Evolutionary conservation across 2,329 filamentous ascomycete species (phyloP), one percentile per base, ranked within the genome.

Genomic region (Hysterium pulicare): DNA sequence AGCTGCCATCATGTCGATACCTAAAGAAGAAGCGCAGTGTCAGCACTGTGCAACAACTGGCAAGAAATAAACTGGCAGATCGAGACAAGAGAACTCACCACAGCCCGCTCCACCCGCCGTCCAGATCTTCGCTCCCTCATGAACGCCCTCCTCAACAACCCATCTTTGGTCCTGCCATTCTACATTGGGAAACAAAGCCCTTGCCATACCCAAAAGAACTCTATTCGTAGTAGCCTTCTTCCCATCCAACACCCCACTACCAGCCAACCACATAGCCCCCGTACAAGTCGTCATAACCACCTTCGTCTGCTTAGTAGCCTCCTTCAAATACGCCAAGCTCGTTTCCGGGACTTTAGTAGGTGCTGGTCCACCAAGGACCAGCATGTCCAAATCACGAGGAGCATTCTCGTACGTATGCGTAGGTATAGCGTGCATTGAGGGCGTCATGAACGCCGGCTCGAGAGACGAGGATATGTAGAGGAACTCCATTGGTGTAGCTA

Each of bases 311-410:
- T 45, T 36, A 36, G 54, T 66, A 3, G 66, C 68, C 47, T 71
- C 65, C 15, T 53, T 49, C 43, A 72, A 50, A 46, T 68, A 70
- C 23, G 44, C 49, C 21, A 66, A 50, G 19, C 67, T 69, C 10
- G 50, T 52, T 6, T 62, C 55, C 1, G 63, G 58, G 3, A 66
- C 62, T 4, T 54, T 55, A 4, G 21, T 45, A 0, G 56, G 62
- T 17, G 60, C 40, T 4, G 67, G 62, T 0, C 70, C 69, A 35
- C 67, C 69, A 9, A 67, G 50, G 22, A 72, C 30, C 2, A 72
- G 47, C 26, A 72, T 64, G 26, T 72, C 69, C 5, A 72, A 56
- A 33, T 72, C 68, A 4, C 67, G 58, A 3, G 69, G 70, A 7
- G 64, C 68, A 33, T 51, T 61, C 31, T 66, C 64, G 52, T 71